Evolutionary conservation across 2,329 filamentous ascomycete species (phyloP).

Genomic region (Tympanopsis confertula): DNA sequence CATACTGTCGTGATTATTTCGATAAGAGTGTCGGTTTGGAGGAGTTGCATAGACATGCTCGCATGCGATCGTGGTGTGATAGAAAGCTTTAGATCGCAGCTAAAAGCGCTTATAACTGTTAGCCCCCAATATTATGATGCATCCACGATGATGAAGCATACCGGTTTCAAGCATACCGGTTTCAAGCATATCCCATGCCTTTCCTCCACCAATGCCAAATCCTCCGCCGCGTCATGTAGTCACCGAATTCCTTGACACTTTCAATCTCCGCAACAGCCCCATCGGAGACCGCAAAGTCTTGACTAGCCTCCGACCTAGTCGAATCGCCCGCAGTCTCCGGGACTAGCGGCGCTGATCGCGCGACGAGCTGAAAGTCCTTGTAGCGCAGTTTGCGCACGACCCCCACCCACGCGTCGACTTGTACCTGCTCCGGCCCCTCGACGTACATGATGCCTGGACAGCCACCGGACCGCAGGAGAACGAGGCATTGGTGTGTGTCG

Average conservation of each 20-base stretch:
- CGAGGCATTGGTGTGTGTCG: conserved; percentile 44
- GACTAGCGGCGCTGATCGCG: conserved; percentile 28
- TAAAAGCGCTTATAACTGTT: too few relatives aligned
- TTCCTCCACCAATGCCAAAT: conserved; percentile 55
- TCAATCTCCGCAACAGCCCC: conserved; percentile 41
- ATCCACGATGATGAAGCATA: too few relatives aligned
- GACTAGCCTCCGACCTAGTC: background rate
- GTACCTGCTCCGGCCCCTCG: conserved; percentile 39
- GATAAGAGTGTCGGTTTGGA: too few relatives aligned
- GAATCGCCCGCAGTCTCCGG: conserved; percentile 3
- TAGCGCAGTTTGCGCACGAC: conserved; percentile 55
- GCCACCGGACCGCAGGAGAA: conserved; percentile 55
- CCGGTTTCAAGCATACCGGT: too few relatives aligned
- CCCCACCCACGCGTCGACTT: conserved; percentile 51
- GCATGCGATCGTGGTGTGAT: too few relatives aligned
- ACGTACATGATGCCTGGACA: conserved; percentile 72
- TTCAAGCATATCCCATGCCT: conserved; percentile 55
- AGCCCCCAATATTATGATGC: too few relatives aligned
- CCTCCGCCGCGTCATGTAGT: conserved; percentile 45
- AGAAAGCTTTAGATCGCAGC: background rate
- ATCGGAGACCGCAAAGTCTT: background rate
- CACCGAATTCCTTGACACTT: conserved; percentile 53
- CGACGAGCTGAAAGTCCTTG: conserved; percentile 59
- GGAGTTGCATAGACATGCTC: too few relatives aligned
- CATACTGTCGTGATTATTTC: too few relatives aligned